Evolutionary conservation across 108 stramenopile species (phyloP), one percentile per base, ranked within the genome.

Genomic region (Skeletonema tropicum): DNA sequence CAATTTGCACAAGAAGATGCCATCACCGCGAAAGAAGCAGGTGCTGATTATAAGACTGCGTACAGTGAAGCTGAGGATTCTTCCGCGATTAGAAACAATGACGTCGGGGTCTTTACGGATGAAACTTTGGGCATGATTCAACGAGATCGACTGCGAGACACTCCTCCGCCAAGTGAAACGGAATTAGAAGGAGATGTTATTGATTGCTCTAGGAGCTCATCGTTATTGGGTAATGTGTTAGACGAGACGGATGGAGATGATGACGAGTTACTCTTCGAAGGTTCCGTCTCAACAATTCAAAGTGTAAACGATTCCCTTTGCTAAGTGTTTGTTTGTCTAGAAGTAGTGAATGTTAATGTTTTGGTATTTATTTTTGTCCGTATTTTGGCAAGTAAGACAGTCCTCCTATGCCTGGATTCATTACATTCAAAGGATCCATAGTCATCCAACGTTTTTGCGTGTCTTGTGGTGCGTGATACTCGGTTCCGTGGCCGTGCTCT

Each of bases 401-500:
- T 23, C 92, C 92, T 11, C 94, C 94, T 21, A 95, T 77, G 6
- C 94, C 94, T 30, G 94, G 94, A 75, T 95, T 95, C 79, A 91
- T 75, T 11, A 92, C 91, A 75, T 95, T 95, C 69, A 90, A 31
- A 17, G 94, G 91, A 77, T 95, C 94, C 91, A 95, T 92, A 31
- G 80, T 72, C 83, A 86, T 85, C 94, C 94, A 95, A 63, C 92
- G 66, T 9, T 83, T 39, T 72, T 92, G 86, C 15, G 91, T 84
- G 11, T 81, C 78, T 12, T 70, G 13, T 14, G 94, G 94, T 6
- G 94, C 94, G 64, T 79, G 67, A 68, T 95, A 95, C 71, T 95
- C 94, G 10, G 90, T 92, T 9, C 94, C 94, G 69, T 95, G 94
- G 2, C 94, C 94, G 70, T 95, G 94, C 59, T 95, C 94, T 0